Base-by-base conservation (phyloP, 495 filamentous ascomycete species). In the Pseudoneurospora amorphoporcata region DNA sequence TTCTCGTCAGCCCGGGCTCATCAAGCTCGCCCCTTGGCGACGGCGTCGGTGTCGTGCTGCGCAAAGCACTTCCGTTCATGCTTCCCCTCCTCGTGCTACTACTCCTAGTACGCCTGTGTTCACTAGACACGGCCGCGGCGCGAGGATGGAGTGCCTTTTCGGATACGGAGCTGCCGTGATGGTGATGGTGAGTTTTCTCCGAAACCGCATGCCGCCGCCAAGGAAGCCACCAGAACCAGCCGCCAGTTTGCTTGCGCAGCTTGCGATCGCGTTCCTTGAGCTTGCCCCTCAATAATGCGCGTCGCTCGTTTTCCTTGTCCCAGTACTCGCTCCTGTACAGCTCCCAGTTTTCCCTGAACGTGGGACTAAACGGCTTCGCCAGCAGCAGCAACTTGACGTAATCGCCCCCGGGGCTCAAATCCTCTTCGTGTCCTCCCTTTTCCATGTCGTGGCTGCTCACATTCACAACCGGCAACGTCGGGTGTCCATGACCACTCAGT, bases 291-390 rank as follows among this genome's bases (percentile, higher is more conserved):
- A 97, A 82, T 68, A 91, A 79, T 6, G 89, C 87, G 16, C 95
- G 92, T 4, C 93, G 88, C 82, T 95, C 94, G 76, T 99, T 99
- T 81, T 99, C 96, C 73, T 89, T 90, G 75, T 97, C 95, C 95
- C 95, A 99, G 78, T 97, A 99, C 72, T 97, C 94, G 38, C 90
- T 87, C 41, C 96, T 87, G 80, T 95, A 99, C 4, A 94, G 80
- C 76, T 99, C 95, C 95, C 95, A 99, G 73, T 96, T 97, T 77
- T 97, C 93, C n/a, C 95, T 88, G 78, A 99, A 98, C 70, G 92
- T 92, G 0, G 96, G 91, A 12, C 93, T 94, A 75, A 99, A 99
- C 0, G 94, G 92, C 81, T 99, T 99, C 6, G 95, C 94, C 43
- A 98, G 86, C 14, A 99, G 85, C 23, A 99, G 84, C 32, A 99